A percentile compares a stretch with the other conserved stretches of the same genome.
These are phyloP conservation scores for Ustilago bromivora DNA, from an alignment of 1,284 basidiomycete species.

Conservation along the genomic window DNA sequence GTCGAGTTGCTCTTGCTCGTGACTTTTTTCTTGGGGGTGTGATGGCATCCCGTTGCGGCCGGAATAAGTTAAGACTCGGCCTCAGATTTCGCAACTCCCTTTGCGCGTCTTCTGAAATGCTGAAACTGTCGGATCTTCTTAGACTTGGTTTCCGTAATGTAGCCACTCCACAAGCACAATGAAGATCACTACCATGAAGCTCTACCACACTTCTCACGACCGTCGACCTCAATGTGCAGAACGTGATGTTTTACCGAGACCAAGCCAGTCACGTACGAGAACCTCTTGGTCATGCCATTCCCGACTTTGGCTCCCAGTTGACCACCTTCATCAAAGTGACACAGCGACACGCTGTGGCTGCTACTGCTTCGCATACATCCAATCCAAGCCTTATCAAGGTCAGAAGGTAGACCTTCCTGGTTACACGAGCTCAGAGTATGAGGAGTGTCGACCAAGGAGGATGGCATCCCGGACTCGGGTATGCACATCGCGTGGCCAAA, in stretches of 20 bases:
- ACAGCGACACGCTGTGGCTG: too few species aligned
- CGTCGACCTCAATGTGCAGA: too few species aligned
- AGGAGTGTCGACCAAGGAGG: neutral
- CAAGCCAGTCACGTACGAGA: too few species aligned
- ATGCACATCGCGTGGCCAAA: constrained; percentile 26
- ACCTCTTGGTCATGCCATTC: too few species aligned
- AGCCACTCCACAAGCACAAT: neutral
- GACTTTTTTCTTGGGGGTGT: neutral
- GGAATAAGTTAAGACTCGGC: constrained; percentile 41
- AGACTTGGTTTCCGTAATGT: too few species aligned
- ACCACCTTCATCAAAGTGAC: too few species aligned
- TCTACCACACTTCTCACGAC: too few species aligned
- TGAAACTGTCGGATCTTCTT: neutral
- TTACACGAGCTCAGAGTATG: neutral
- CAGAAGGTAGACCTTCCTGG: neutral
- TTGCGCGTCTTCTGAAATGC: constrained; percentile 3
- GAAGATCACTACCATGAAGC: neutral
- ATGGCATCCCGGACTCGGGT: constrained; percentile 22
- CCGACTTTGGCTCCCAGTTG: too few species aligned
- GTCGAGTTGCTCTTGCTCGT: neutral
- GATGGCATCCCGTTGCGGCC: constrained; percentile 27
- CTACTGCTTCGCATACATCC: too few species aligned
- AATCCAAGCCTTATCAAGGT: too few species aligned
- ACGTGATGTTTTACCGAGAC: too few species aligned
- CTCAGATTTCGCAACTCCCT: constrained; percentile 8